These are phyloP conservation scores for Phytophthora nicotianae DNA, from an alignment of 352 stramenopile species.

Conservation along the genomic window DNA sequence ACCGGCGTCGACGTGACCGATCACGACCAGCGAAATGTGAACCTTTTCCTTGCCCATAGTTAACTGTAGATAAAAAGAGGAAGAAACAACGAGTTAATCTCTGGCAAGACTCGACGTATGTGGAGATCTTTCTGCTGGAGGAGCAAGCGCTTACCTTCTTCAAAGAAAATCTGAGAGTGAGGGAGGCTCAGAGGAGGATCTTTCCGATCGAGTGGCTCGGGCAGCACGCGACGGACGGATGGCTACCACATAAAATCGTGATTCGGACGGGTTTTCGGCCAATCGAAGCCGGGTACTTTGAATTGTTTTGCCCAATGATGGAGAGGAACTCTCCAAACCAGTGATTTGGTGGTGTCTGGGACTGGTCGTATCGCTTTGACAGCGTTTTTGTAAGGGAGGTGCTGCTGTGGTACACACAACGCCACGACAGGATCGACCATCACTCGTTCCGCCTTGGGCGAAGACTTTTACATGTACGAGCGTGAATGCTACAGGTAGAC, in stretches of 20 bases:
- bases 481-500: no score
- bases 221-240: neutral
- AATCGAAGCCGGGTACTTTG: neutral
- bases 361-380: neutral
- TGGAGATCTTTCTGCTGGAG: neutral
- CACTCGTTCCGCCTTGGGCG: no score
- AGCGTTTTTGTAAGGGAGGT: neutral
- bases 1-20: constrained; percentile 97
- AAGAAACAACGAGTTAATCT: constrained; percentile 2
- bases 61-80: constrained; percentile 9
- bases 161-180: constrained; percentile 53
- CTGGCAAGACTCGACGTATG: neutral
- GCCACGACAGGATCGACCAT: no score
- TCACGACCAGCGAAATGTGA: constrained; percentile 94
- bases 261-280: neutral
- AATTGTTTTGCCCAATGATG: neutral
- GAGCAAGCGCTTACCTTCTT: constrained; percentile 42
- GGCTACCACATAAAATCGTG: neutral
- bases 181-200: constrained; percentile 13
- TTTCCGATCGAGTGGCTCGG: constrained; percentile 8
- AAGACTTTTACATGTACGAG: no score
- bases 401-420: no score
- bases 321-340: neutral
- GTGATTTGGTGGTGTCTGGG: neutral
- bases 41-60: constrained; percentile 78